phyloP scores from a whole-genome alignment of 306 rosid species.

The Lotus japonicus region DNA sequence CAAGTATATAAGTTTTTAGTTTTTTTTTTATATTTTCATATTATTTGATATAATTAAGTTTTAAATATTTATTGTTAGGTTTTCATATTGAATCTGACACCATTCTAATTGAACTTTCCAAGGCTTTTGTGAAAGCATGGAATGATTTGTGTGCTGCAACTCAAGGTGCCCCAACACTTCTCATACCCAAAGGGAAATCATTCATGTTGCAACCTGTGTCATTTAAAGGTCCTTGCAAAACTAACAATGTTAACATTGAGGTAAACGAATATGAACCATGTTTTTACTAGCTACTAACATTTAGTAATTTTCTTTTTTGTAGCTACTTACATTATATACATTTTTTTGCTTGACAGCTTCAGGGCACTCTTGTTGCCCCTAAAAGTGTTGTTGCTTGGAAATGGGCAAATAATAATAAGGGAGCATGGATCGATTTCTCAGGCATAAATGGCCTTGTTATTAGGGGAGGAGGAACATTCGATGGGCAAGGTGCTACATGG shows the following conservation, averaged over 20 bases:
- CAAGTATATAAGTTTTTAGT: not conserved
- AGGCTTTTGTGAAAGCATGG: conserved; percentile 60
- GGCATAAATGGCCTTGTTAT: conserved; percentile 23
- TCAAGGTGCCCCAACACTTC: conserved; percentile 17
- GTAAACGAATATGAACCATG: not conserved
- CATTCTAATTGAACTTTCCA: not conserved
- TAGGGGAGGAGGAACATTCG: conserved; percentile 30
- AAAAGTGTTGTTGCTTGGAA: conserved; percentile 12
- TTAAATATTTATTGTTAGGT: too few relatives aligned
- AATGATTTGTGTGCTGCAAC: conserved; percentile 22
- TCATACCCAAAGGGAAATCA: conserved; percentile 28
- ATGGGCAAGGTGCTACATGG: conserved; percentile 49
- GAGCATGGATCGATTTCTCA: conserved; percentile 13
- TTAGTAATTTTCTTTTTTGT: too few relatives aligned
- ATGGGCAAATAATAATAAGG: not conserved
- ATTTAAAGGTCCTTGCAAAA: conserved; percentile 50
- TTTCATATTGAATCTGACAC: not conserved
- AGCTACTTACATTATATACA: too few relatives aligned
- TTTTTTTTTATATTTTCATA: not conserved
- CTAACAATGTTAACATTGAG: conserved; percentile 17
- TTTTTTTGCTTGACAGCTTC: conserved; percentile 2
- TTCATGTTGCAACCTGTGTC: conserved; percentile 35
- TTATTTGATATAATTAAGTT: too few relatives aligned
- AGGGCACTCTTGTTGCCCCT: conserved; percentile 34
- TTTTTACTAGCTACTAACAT: too few relatives aligned